phyloP scores from a whole-genome alignment of 2,329 filamentous ascomycete genomes.

The Shiraia bambusicola region DNA sequence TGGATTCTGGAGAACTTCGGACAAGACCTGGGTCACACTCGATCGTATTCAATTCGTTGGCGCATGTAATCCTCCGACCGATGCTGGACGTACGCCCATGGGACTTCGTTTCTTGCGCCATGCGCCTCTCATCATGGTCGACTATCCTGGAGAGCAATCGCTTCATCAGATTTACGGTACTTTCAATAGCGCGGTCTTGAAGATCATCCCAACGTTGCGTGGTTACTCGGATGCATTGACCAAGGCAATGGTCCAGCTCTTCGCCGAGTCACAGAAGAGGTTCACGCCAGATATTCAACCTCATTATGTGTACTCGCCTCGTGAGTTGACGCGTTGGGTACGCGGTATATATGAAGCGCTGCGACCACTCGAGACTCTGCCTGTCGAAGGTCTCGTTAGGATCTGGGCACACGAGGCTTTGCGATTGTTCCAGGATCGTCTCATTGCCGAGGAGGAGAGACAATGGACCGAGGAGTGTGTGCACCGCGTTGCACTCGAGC shows the following conservation, averaged over 20 bases:
- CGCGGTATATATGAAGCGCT: conserved; percentile 97
- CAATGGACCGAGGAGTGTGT: conserved; percentile 93
- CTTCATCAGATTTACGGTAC: conserved; percentile 97
- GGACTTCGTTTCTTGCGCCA: conserved; percentile 92
- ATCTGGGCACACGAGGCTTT: conserved; percentile 99
- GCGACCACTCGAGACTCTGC: conserved; percentile 81
- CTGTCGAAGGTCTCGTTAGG: conserved; percentile 86
- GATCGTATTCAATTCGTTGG: conserved; percentile 99
- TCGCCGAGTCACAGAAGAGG: conserved; percentile 86
- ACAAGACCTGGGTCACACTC: conserved; percentile 96
- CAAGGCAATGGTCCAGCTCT: conserved; percentile 96
- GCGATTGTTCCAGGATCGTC: conserved; percentile 93
- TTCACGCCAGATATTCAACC: conserved; percentile 98
- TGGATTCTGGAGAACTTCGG: conserved; percentile 96
- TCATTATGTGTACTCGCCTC: conserved; percentile 98
- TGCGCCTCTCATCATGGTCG: conserved; percentile 98
- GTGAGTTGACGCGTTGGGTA: conserved; percentile 97
- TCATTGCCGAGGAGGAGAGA: conserved; percentile 91
- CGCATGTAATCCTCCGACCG: conserved; percentile 96
- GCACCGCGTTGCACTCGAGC: conserved; percentile 79
- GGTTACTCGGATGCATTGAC: conserved; percentile 94
- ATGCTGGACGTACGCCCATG: conserved; percentile 93
- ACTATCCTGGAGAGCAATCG: conserved; percentile 94
- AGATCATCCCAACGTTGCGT: conserved; percentile 92
- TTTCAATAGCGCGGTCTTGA: conserved; percentile 93